Evolutionary conservation across 805 yeast genomes (phyloP), one percentile per base, ranked within the genome.

Genomic region (Candida boleticola): DNA sequence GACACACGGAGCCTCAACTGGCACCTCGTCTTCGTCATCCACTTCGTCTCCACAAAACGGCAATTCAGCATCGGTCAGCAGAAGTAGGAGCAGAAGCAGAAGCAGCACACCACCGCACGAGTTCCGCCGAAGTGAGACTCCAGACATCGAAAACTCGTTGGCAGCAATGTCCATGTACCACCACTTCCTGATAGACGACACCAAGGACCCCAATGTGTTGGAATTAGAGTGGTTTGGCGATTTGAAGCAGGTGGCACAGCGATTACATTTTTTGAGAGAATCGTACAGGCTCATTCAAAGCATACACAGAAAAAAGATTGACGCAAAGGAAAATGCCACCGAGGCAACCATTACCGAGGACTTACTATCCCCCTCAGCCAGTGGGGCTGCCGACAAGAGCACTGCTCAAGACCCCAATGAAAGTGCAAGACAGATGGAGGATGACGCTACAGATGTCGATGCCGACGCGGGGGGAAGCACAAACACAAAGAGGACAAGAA

Each of bases 191-290:
- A 6, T 16, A 13, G 32, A 27, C 7, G 20, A 17, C 17, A 31
- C 17, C 5, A 27, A 13, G 14, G 34, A 27, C 26, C 34, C 17
- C 6, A 25, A 37, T 10, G 26, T 14, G 34, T 27, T 51, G 6
- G 62, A 58, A 34, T 37, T 42, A 9, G 50, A 45, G 13, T 64
- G 70, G 70, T 33, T 48, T 36, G 40, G 47, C 13, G 53, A 58
- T 47, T 43, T 57, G 6, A 47, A 48, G 35, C 46, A 47, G 32
- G 58, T 64, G 4, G 47, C 58, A 38, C 60, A 60, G 30, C 41
- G 65, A 36, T 45, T 64, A 20, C 56, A 54, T 37, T 47, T 61
- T 18, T 51, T 66, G 29, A 55, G 54, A 37, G 68, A 62, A 36
- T 50, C 57, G 2, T 62, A 60, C 42, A 52, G 48, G 34, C 43